A percentile compares a stretch with the other conserved stretches of the same genome.
Evolutionary conservation across 371 early-diverging fungal genomes (phyloP).

Genomic region (Parasitella parasitica): DNA sequence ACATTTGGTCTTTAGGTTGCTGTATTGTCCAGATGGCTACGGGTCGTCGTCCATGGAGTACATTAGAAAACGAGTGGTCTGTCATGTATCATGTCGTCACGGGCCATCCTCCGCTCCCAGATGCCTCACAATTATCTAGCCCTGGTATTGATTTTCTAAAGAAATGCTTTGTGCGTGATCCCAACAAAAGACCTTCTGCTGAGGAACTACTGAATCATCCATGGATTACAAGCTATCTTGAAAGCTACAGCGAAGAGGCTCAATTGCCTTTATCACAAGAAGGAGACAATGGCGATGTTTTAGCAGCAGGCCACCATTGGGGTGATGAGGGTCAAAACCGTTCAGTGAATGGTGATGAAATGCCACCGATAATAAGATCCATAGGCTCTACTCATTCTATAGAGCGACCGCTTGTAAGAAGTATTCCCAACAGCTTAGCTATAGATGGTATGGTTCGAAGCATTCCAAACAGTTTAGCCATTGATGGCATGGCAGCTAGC

Average conservation of each 20-base stretch:
- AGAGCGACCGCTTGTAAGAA: constrained; percentile 32
- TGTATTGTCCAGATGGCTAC: constrained; percentile 95
- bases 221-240: constrained; percentile 65
- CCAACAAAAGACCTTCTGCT: constrained; percentile 76
- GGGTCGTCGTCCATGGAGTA: constrained; percentile 91
- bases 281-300: constrained; percentile 1
- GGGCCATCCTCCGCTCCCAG: constrained; percentile 74
- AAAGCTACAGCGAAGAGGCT: constrained; percentile 27
- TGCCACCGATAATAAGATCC: constrained; percentile 20
- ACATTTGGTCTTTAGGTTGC: constrained; percentile 95
- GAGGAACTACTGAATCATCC: constrained; percentile 70
- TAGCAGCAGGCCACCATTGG: not conserved
- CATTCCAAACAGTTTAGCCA: constrained; percentile 36
- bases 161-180: constrained; percentile 77
- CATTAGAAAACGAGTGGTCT: constrained; percentile 93
- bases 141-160: constrained; percentile 76
- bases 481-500: constrained; percentile 38
- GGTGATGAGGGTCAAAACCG: not conserved
- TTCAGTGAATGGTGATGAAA: constrained; percentile 3
- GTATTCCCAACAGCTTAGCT: constrained; percentile 35
- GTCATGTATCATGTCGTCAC: constrained; percentile 85
- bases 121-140: constrained; percentile 59
- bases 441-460: constrained; percentile 39
- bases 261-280: not conserved
- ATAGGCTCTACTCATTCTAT: constrained; percentile 26